Base-by-base conservation (phyloP, 1,284 basidiomycete genomes). In the Ganoderma meredithae region DNA sequence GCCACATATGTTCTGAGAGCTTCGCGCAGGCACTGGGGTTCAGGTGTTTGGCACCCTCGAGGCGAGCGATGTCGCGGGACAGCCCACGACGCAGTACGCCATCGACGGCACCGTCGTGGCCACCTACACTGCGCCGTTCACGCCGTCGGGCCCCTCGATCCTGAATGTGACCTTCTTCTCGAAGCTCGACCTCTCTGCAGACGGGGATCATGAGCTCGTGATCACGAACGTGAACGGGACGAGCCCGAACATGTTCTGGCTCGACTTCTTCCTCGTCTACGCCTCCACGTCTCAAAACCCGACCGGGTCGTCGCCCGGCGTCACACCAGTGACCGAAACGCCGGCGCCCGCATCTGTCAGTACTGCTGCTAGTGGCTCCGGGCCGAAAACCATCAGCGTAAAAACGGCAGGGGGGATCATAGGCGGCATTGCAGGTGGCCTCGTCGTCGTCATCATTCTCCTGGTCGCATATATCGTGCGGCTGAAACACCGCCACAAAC, bases 171-270 rank as follows among this genome's bases (percentile, higher is more conserved):
- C 71, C 10, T 75, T 73, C 66, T 73, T 72, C 61, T 60, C 65
- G 17, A 71, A 64, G 49, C 67, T 56, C 12, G 52, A 65, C 15
- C 66, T 72, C 10, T 19, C 63, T 8, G 22, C 47, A 2, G 68
- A 64, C 1, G 13, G 5, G 3, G 47, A 63, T 60, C 68, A 72
- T 27, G 43, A 55, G n/a, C 31, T 76, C 5, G 56, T 67, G 8
- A 72, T 76, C 59, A 76, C 69, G 39, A 76, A 74, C 64, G 36
- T 63, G 22, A 72, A 76, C 52, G 75, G 73, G 9, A 73, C 72
- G 0, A 66, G 49, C 12, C 75, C 75, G 19, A 74, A 69, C 55
- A 33, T 64, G 3, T 73, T 67, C 36, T 73, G 70, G 72, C 66
- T 74, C 19, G 75, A 76, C 56, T 72, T 64, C 60, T 73, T 72